Base-by-base conservation (phyloP, 352 stramenopile genomes). In the Globisporangium viniferum region DNA sequence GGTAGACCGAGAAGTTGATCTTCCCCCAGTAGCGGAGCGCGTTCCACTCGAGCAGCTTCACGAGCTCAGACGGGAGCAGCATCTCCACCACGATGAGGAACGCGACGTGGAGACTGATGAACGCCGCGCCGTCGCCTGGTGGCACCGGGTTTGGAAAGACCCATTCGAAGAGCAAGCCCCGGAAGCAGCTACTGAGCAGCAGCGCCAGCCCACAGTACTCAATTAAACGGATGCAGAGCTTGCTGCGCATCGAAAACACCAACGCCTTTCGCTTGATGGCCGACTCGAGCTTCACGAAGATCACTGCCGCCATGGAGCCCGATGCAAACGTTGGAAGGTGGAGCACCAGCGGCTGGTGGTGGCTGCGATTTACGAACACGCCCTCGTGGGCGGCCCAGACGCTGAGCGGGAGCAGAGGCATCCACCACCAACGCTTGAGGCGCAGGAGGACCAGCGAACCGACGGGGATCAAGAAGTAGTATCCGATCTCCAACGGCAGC, bases 401-500 rank as follows among this genome's bases (percentile, higher is more conserved):
- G 27, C 14, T 24, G 12, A 83, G 35, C 10, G 68, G 72, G 1
- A 71, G 1, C 0, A 66, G 68, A 10, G 33, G 36, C 15, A 74
- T 0, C 67, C 67, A 80, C 69, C 72, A 81, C 8, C 12, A n/a
- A 3, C 31, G 27, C 2, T 27, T 36, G 22, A 63, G 41, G 5
- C 54, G 18, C 9, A 57, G 15, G 22, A 36, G 24, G 36, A 24
- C 18, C 24, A 79, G 59, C 15, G 75, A 69, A 20, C 75, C 71
- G 53, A 77, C 33, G 2, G 68, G 71, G 41, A 80, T 75, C 29
- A 73, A 56, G 12, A 79, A 79, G 44, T 82, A 82, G 72, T 82
- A 80, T 1, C 39, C 59, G 57, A 82, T 82, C 67, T 82, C 76
- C n/a, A 88, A 59, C 1, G 80, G 78, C 29, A 88, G 69, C 29